Evolutionary conservation across 805 yeast genomes (phyloP), one percentile per base, ranked within the genome.

Genomic region (Candida berthetii): DNA sequence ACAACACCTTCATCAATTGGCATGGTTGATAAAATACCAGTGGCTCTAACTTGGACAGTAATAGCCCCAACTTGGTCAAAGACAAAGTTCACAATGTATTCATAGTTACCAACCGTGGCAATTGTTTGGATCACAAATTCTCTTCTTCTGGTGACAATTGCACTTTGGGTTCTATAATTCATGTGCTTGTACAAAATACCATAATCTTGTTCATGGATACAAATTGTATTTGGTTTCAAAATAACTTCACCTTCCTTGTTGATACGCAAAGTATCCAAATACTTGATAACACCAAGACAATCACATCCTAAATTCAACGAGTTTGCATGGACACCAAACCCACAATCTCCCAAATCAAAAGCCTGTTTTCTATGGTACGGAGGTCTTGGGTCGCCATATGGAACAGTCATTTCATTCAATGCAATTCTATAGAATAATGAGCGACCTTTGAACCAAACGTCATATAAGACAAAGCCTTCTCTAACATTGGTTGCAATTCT

Each of bases 281-380:
- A 85, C 61, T 81, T 77, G 61, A 85, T 83, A 45, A 78, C 78
- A 53, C 93, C 93, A 37, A 84, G 70, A 72, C 93, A 84, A 66
- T 84, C 90, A 65, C 93, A 84, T 40, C 93, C 93, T 47, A 84
- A 71, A 38, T 65, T 69, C 55, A 85, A 70, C 39, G 75, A 72
- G 66, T 85, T 82, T 49, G 85, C 89, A 47, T 71, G 74, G 48
- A 69, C 74, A 63, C 93, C 93, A 48, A 84, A 83, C 17, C 95
- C 93, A 68, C 84, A 78, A 63, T 85, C 93, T 60, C 93, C 93
- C 57, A 85, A 71, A 64, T 85, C 93, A 52, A 85, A 85, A 31
- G 93, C 93, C 68, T 83, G 90, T 68, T 85, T 85, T 72, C 91
- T 76, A 65, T 83, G 89, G 68, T 72, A 81, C 47, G 93, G 93